Evolutionary conservation across 306 rosid species (phyloP).

Genomic region (Lathyrus oleraceus): DNA sequence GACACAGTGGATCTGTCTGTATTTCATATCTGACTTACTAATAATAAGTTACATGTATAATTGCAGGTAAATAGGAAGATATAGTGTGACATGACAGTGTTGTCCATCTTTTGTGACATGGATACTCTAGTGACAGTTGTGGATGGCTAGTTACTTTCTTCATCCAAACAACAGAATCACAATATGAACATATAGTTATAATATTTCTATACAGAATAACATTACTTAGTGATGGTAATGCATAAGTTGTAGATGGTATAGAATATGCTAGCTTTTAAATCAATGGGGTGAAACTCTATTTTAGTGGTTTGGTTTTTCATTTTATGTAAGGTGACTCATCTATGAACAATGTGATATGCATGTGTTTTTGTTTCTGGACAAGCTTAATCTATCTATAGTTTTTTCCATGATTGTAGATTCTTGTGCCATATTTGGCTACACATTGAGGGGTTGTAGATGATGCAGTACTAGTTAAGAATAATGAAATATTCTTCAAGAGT

Average conservation of each 20-base stretch:
- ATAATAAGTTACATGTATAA: background rate
- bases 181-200: conserved; percentile 27
- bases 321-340: background rate
- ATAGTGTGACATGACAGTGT: background rate
- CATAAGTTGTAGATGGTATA: conserved; percentile 34
- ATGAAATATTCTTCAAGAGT: conserved; percentile 26
- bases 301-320: conserved; percentile 36
- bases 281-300: conserved; percentile 33
- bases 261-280: conserved; percentile 29
- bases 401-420: background rate
- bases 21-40: no score
- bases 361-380: background rate
- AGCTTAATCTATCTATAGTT: background rate
- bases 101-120: conserved; percentile 32
- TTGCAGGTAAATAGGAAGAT: conserved; percentile 16
- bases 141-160: conserved; percentile 45
- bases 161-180: conserved; percentile 49
- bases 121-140: conserved; percentile 25
- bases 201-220: conserved; percentile 27
- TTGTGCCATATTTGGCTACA: background rate
- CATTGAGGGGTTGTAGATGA: conserved; percentile 30
- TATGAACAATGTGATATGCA: background rate
- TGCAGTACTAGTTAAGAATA: conserved; percentile 24
- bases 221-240: conserved; percentile 36
- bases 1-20: no score